Conservation (phyloP, 1,139 yeast species). For the Blastobotrys elegans region DNA sequence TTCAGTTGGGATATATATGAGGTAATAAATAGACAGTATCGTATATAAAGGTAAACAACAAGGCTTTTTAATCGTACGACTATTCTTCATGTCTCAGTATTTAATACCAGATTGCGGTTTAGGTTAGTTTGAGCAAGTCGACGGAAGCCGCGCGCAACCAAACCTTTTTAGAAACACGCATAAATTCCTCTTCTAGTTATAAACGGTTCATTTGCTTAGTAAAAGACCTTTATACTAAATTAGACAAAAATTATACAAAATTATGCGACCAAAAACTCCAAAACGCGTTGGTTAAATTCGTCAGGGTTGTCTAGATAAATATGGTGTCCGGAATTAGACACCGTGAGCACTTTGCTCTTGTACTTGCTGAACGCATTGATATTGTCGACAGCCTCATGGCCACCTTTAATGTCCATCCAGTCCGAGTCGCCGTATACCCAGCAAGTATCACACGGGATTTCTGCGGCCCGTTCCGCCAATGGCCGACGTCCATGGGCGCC, state of each 20-base stretch:
- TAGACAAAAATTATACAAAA: not conserved
- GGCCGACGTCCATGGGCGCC: conserved; percentile 78
- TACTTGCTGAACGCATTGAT: conserved; percentile 3
- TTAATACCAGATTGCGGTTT: no score
- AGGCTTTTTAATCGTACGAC: no score
- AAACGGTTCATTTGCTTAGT: no score
- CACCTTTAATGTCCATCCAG: conserved; percentile 82
- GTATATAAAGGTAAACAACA: no score
- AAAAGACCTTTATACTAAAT: no score
- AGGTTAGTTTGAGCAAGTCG: no score
- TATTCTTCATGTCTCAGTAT: no score
- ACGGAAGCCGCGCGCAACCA: no score
- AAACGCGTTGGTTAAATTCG: conserved; percentile 50
- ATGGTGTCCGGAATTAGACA: conserved; percentile 70
- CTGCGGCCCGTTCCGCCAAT: conserved; percentile 54
- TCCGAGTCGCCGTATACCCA: conserved; percentile 79
- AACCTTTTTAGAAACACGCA: no score
- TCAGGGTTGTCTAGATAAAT: conserved; percentile 68
- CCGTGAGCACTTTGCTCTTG: conserved; percentile 39
- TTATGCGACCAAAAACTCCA: conserved; percentile 34
- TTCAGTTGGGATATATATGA: no score
- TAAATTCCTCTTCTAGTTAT: no score
- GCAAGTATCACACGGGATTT: conserved; percentile 35
- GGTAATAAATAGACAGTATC: no score
- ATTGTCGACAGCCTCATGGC: conserved; percentile 45